Conservation (phyloP, 2,329 filamentous ascomycete genomes). For the Nectriaceae sp. region DNA sequence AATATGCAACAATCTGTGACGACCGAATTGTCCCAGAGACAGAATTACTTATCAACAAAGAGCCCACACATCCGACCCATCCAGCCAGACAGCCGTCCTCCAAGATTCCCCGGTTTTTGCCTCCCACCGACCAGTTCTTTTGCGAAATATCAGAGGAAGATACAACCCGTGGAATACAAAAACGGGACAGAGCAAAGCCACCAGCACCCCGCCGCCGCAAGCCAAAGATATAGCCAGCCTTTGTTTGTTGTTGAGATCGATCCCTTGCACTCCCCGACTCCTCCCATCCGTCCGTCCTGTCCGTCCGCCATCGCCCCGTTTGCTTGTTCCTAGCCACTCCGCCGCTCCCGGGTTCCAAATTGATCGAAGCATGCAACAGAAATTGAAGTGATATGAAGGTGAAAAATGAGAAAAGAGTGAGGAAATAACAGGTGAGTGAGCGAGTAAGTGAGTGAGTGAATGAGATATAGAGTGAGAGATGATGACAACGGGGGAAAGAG, state of each 20-base stretch:
- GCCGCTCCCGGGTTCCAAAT: constrained; percentile 29
- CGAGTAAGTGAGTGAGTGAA: constrained; percentile 9
- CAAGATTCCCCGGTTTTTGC: background rate
- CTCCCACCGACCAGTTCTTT: background rate
- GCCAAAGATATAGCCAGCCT: constrained; percentile 23
- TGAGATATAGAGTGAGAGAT: constrained; percentile 15
- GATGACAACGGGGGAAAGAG: constrained; percentile 17
- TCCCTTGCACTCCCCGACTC: constrained; percentile 32
- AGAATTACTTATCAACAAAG: constrained; percentile 4
- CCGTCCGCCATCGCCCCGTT: constrained; percentile 7
- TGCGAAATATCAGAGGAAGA: background rate
- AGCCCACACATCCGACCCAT: background rate
- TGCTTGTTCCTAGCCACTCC: constrained; percentile 20
- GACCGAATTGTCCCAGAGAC: background rate
- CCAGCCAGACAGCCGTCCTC: background rate
- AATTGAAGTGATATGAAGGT: constrained; percentile 10
- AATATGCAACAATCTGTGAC: background rate
- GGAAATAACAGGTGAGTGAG: constrained; percentile 9
- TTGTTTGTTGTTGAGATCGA: constrained; percentile 21
- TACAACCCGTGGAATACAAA: background rate
- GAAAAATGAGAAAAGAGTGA: constrained; percentile 9
- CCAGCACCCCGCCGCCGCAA: constrained; percentile 16
- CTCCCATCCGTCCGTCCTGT: constrained; percentile 23
- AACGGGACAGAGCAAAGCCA: constrained; percentile 6
- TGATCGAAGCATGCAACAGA: constrained; percentile 13